These are phyloP conservation scores for Urtica urens DNA, from an alignment of 306 rosid species.

Conservation along the genomic window DNA sequence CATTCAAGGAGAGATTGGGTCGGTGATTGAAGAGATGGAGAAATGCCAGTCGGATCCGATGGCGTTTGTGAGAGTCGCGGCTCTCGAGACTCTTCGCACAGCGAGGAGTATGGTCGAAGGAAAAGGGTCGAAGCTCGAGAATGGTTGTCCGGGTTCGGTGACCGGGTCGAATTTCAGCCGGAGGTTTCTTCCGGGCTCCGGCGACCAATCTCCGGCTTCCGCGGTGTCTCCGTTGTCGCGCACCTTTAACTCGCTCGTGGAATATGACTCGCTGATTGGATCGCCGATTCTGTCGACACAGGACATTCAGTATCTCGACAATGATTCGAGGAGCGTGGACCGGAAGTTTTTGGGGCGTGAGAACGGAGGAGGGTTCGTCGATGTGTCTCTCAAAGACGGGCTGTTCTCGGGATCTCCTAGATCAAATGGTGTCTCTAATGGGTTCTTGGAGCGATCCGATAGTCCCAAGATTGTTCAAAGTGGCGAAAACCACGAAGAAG, in stretches of 20 bases:
- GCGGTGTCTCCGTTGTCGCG: slow-evolving; percentile 58
- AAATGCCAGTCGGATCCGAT: slow-evolving; percentile 59
- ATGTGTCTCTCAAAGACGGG: slow-evolving; percentile 79
- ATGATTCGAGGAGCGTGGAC: slow-evolving; percentile 37
- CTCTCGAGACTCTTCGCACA: slow-evolving; percentile 74
- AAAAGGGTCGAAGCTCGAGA: slow-evolving; percentile 33
- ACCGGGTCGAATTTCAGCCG: slow-evolving; percentile 52
- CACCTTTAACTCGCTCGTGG: slow-evolving; percentile 44
- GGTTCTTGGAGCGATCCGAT: slow-evolving; percentile 21
- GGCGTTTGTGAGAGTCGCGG: slow-evolving; percentile 70
- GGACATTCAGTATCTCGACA: slow-evolving; percentile 24
- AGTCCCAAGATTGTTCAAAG: slow-evolving; percentile 15
- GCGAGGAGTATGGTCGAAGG: slow-evolving; percentile 45
- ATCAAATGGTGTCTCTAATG: slow-evolving; percentile 22
- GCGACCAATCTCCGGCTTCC: slow-evolving; percentile 37
- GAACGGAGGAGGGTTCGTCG: slow-evolving; percentile 64
- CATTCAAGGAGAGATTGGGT: slow-evolving; percentile 57
- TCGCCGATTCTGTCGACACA: slow-evolving; percentile 44
- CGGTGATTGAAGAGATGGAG: slow-evolving; percentile 68
- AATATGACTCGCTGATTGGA: slow-evolving; percentile 45
- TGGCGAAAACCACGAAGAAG: slow-evolving; percentile 20
- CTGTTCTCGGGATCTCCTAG: slow-evolving; percentile 33
- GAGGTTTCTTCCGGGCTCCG: slow-evolving; percentile 23
- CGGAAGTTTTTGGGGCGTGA: slow-evolving; percentile 57
- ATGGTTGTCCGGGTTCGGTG: slow-evolving; percentile 36